A percentile compares a stretch with the other conserved stretches of the same genome.
Conservation (phyloP, 2,329 filamentous ascomycete species). For the Orbilia brochopaga region DNA sequence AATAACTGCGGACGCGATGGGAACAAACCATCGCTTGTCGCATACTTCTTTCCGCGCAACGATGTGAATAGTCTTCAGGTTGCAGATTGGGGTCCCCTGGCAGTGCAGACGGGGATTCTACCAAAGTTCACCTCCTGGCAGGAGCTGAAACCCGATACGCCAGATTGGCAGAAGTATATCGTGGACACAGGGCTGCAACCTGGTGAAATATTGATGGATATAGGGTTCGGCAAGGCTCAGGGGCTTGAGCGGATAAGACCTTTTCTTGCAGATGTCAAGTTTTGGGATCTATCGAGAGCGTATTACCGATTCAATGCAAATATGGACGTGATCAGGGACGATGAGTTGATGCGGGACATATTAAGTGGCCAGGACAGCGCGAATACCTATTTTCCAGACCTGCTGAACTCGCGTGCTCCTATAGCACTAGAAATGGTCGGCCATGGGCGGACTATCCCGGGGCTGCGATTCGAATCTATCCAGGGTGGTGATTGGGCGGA, state of each 20-base stretch:
- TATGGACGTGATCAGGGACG: slow-evolving; percentile 4
- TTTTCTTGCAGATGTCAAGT: slow-evolving; percentile 7
- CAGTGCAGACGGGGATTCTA: not conserved
- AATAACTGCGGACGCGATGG: not conserved
- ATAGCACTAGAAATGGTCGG: not conserved
- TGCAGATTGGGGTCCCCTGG: slow-evolving; percentile 18
- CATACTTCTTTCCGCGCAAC: slow-evolving; percentile 14
- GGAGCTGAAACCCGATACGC: slow-evolving; percentile 18
- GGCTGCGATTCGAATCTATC: no score
- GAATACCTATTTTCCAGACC: not conserved
- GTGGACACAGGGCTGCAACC: slow-evolving; percentile 15
- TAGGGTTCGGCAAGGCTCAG: not conserved
- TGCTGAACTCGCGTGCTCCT: not conserved
- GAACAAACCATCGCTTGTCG: slow-evolving; percentile 5
- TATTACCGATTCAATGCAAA: slow-evolving; percentile 15
- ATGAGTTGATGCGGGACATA: slow-evolving; percentile 5
- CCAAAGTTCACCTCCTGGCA: slow-evolving; percentile 21
- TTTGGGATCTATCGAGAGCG: slow-evolving; percentile 2
- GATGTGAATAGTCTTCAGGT: slow-evolving; percentile 17
- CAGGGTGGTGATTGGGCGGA: not conserved
- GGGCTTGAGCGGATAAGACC: not conserved
- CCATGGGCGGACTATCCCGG: no score
- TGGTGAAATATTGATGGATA: slow-evolving; percentile 21
- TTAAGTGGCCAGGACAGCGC: not conserved
- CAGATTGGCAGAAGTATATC: slow-evolving; percentile 16